Base-by-base conservation (phyloP, 345 rosid genomes). In the Camelina neglecta region DNA sequence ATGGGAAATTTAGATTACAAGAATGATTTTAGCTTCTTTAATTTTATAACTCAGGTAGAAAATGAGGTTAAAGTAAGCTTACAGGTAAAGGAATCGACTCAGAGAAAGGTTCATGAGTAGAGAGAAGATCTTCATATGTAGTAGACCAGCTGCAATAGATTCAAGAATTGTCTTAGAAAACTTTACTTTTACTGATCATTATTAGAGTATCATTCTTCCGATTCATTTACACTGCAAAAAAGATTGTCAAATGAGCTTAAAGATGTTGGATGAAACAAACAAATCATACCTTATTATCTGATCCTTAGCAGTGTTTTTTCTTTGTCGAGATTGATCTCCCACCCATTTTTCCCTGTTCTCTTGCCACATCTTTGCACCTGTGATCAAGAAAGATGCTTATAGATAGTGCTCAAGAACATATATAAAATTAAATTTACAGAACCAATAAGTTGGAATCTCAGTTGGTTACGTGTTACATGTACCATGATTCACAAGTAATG, bases 51-150 rank as follows among this genome's bases (percentile, higher is more conserved):
- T 66, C 54, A 45, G 8, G 64, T 11, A 51, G 15, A 15, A 61
- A 44, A 8, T 39, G 45, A 2, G 59, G 55, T 60, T 21, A 41
- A n/a, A 47, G 9, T 15, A 71, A 64, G 63, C 88, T 85, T 87
- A 93, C 97, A 1, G 97, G 81, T 75, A 93, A 86, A 81, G 98
- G 96, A 51, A 93, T 93, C 8, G 89, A 82, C 82, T 88, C 84
- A 0, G 97, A 70, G 83, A 93, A 93, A 42, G 97, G 97, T 63
- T 88, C 93, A 47, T 83, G 82, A 48, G 87, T 87, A 63, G 87
- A 84, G 55, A 93, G 93, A 60, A 91, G 88, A 61, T 91, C 98
- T 75, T 91, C 98, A 65, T 91, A 91, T 10, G 97, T 84, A 23
- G 86, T 88, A 7, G 97, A 85, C 97, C 98, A 91, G 88, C 98